Percentiles rank a stretch among this genome's conserved stretches.
These are phyloP conservation scores for Brettanomyces anomalus DNA, from an alignment of 805 yeast genomes.

Conservation along the genomic window DNA sequence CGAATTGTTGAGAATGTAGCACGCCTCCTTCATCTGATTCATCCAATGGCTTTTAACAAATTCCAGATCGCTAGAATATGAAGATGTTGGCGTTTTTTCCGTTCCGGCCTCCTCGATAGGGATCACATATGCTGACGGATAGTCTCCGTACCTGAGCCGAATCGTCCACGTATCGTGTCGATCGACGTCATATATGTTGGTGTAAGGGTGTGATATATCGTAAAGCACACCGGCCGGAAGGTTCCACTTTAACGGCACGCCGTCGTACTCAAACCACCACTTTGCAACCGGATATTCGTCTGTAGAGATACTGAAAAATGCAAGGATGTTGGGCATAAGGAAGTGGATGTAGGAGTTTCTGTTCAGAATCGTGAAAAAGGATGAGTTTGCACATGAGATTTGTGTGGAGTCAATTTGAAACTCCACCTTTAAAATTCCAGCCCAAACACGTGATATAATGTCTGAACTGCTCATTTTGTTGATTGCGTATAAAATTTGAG, in stretches of 20 bases:
- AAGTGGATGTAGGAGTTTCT: slow-evolving; percentile 49
- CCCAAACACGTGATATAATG: slow-evolving; percentile 4
- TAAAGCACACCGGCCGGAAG: slow-evolving; percentile 63
- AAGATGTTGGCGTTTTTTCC: slow-evolving; percentile 2
- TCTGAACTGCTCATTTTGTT: not conserved
- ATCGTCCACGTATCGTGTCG: slow-evolving; percentile 34
- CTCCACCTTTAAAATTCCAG: slow-evolving; percentile 6
- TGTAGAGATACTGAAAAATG: slow-evolving; percentile 27
- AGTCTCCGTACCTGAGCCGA: slow-evolving; percentile 29
- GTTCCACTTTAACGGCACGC: slow-evolving; percentile 65
- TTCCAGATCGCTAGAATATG: not conserved
- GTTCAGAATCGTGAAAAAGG: slow-evolving; percentile 15
- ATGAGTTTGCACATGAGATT: not conserved
- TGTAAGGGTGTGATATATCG: slow-evolving; percentile 29
- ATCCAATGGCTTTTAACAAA: slow-evolving; percentile 48
- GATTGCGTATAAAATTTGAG: no score
- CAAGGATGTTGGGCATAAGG: slow-evolving; percentile 28
- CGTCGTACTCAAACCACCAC: slow-evolving; percentile 65
- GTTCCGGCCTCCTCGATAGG: slow-evolving; percentile 18
- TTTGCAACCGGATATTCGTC: slow-evolving; percentile 13
- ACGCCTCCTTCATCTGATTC: slow-evolving; percentile 77
- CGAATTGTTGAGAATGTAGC: slow-evolving; percentile 67
- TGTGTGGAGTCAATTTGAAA: slow-evolving; percentile 16
- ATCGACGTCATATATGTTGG: slow-evolving; percentile 4
- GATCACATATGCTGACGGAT: slow-evolving; percentile 37